Conservation (phyloP, 306 rosid genomes). For the Phaseolus lunatus region DNA sequence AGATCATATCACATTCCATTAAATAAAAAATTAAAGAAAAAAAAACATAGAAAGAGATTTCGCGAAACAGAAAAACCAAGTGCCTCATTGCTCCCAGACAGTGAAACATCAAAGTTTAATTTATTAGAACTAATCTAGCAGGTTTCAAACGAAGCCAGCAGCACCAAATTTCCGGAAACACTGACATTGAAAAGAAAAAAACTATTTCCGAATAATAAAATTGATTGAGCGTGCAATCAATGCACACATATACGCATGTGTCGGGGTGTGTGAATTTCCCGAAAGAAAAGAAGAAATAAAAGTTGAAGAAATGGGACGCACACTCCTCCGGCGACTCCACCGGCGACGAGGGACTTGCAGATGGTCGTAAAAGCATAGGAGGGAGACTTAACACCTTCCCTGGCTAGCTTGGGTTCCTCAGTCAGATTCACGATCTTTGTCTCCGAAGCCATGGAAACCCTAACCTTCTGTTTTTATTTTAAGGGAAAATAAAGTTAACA, state of each 20-base stretch:
- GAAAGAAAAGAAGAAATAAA: neutral
- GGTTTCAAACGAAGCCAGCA: neutral
- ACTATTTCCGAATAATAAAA: neutral
- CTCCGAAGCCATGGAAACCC: conserved; percentile 76
- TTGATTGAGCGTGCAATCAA: neutral
- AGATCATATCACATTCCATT: neutral
- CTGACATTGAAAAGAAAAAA: conserved; percentile 1
- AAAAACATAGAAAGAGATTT: neutral
- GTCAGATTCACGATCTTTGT: conserved; percentile 81
- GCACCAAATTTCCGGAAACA: neutral
- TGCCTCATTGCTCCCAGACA: conserved; percentile 28
- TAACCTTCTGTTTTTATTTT: neutral
- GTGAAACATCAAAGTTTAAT: conserved; percentile 13
- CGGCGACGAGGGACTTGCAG: conserved; percentile 89
- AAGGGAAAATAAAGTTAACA: neutral
- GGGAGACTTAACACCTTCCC: conserved; percentile 80
- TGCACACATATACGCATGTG: neutral
- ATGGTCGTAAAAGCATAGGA: conserved; percentile 63
- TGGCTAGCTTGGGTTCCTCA: conserved; percentile 86
- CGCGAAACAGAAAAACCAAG: neutral
- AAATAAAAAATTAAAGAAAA: neutral
- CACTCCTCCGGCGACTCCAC: conserved; percentile 98
- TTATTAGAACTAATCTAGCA: neutral
- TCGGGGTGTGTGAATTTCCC: neutral
- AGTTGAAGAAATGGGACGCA: conserved; percentile 52